These are phyloP conservation scores for Allium sativum DNA, from an alignment of 106 monocot species.

Conservation along the genomic window DNA sequence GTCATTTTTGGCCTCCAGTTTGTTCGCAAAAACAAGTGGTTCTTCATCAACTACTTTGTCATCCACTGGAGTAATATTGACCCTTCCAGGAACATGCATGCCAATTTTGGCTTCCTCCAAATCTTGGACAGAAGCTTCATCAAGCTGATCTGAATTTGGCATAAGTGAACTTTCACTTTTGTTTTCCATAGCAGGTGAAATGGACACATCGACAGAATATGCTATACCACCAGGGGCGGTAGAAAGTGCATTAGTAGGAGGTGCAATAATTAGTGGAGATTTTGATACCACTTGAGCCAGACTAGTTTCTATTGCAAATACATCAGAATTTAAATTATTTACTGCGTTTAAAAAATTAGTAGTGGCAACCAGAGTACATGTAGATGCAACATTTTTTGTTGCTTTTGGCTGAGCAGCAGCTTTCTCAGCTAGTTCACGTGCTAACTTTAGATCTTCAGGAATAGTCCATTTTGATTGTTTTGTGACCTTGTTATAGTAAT, in stretches of 20 bases:
- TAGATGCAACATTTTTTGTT: slow-evolving; percentile 18
- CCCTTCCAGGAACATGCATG: slow-evolving; percentile 53
- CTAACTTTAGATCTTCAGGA: slow-evolving; percentile 96
- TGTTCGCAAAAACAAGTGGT: slow-evolving; percentile 75
- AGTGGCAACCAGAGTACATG: slow-evolving; percentile 13
- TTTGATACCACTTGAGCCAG: slow-evolving; percentile 2
- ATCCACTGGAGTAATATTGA: slow-evolving; percentile 52
- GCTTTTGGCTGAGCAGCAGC: slow-evolving; percentile 19
- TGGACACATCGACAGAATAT: slow-evolving; percentile 1
- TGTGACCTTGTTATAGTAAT: slow-evolving; percentile 94
- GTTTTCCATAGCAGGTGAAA: slow-evolving; percentile 14
- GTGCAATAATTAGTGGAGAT: not conserved
- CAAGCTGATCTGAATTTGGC: slow-evolving; percentile 12
- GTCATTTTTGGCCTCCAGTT: slow-evolving; percentile 96
- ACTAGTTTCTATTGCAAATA: slow-evolving; percentile 1
- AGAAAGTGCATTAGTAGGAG: not conserved
- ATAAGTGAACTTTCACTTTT: slow-evolving; percentile 21
- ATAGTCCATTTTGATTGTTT: slow-evolving; percentile 96
- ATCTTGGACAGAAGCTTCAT: slow-evolving; percentile 53
- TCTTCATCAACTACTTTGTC: slow-evolving; percentile 74
- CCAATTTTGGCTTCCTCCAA: slow-evolving; percentile 64
- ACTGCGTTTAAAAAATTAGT: slow-evolving; percentile 3
- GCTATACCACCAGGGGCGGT: not conserved
- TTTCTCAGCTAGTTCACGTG: slow-evolving; percentile 85
- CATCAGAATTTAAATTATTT: not conserved